Percentiles rank a stretch among this genome's conserved stretches.
These are phyloP conservation scores for Fusarium sulawesiense DNA, from an alignment of 2,329 filamentous ascomycete genomes.

Conservation along the genomic window DNA sequence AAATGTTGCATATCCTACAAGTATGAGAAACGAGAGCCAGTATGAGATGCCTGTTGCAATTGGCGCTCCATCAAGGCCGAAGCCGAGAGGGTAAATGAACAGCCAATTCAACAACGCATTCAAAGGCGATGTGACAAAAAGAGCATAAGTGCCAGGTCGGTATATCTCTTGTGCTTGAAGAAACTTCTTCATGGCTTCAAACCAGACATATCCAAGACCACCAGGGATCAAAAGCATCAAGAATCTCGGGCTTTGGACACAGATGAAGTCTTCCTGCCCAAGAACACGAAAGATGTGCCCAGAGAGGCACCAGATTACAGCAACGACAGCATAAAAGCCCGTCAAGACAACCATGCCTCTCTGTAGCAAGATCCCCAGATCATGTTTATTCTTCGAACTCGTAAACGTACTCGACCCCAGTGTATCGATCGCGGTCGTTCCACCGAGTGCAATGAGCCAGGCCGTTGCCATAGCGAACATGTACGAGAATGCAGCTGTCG, in stretches of 20 bases:
- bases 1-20: constrained; percentile 79
- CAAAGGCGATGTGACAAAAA: constrained; percentile 83
- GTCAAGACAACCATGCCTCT: constrained; percentile 78
- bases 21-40: constrained; percentile 82
- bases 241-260: constrained; percentile 77
- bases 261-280: constrained; percentile 83
- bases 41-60: constrained; percentile 87
- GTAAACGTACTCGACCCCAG: constrained; percentile 86
- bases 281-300: constrained; percentile 79
- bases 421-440: constrained; percentile 87
- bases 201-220: constrained; percentile 87
- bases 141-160: constrained; percentile 82
- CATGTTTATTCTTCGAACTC: constrained; percentile 80
- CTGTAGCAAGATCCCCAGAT: constrained; percentile 83
- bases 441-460: constrained; percentile 87
- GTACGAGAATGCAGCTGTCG: constrained; percentile 86
- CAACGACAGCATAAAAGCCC: constrained; percentile 78
- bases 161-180: constrained; percentile 92
- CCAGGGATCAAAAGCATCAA: constrained; percentile 80
- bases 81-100: constrained; percentile 76
- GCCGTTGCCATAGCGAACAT: constrained; percentile 94
- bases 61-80: constrained; percentile 83
- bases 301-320: constrained; percentile 78
- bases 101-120: constrained; percentile 85
- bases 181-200: constrained; percentile 87